Evolutionary conservation across 108 stramenopile genomes (phyloP).

Genomic region (Skeletonema tropicum): DNA sequence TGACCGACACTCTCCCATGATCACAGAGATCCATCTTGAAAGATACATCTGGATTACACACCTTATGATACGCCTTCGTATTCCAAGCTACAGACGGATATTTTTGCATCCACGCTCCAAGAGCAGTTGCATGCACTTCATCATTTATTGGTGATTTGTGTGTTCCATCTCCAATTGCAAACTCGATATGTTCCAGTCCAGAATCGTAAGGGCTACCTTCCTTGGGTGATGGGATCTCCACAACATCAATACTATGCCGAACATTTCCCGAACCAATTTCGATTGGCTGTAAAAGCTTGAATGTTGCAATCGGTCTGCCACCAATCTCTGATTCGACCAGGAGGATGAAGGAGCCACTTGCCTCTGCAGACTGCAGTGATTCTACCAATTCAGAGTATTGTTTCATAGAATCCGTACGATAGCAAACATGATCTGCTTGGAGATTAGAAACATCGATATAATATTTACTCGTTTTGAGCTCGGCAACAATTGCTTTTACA

Average conservation of each 20-base stretch:
- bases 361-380: slow-evolving; percentile 6
- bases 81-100: slow-evolving; percentile 48
- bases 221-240: slow-evolving; percentile 66
- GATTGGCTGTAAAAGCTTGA: slow-evolving; percentile 33
- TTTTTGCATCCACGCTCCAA: slow-evolving; percentile 23
- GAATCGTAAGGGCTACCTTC: slow-evolving; percentile 46
- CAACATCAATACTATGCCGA: slow-evolving; percentile 18
- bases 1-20: slow-evolving; percentile 41
- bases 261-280: not conserved
- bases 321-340: slow-evolving; percentile 60
- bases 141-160: slow-evolving; percentile 28
- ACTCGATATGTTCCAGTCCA: slow-evolving; percentile 65
- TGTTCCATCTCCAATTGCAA: slow-evolving; percentile 47
- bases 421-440: slow-evolving; percentile 64
- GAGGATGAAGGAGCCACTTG: slow-evolving; percentile 18
- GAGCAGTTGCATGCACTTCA: slow-evolving; percentile 25
- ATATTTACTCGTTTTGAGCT: slow-evolving; percentile 7
- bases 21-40: slow-evolving; percentile 40
- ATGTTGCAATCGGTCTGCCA: slow-evolving; percentile 56
- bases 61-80: slow-evolving; percentile 45
- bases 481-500: slow-evolving; percentile 18
- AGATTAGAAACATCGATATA: slow-evolving; percentile 29
- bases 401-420: slow-evolving; percentile 38
- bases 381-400: slow-evolving; percentile 40
- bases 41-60: slow-evolving; percentile 58